These are phyloP conservation scores for Leccinum pachyderme DNA, from an alignment of 1,284 basidiomycete genomes.

Conservation along the genomic window DNA sequence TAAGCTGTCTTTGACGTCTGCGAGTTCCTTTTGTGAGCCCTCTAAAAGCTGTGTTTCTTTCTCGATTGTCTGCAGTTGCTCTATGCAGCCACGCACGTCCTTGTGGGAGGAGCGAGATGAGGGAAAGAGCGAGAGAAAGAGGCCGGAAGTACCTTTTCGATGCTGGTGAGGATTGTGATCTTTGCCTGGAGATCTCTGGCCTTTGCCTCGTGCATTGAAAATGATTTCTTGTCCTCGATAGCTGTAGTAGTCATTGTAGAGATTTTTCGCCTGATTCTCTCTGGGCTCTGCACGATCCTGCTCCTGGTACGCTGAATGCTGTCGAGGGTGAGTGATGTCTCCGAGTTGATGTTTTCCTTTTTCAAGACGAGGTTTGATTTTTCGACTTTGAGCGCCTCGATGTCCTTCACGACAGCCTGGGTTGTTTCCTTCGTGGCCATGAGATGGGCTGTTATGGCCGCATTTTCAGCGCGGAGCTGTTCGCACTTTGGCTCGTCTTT, in stretches of 20 bases:
- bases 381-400: constrained; percentile 68
- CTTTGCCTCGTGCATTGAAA: constrained; percentile 65
- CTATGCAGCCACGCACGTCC: constrained; percentile 67
- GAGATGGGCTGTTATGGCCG: constrained; percentile 59
- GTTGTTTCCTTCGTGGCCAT: constrained; percentile 68
- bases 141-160: constrained; percentile 72
- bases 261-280: constrained; percentile 80
- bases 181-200: constrained; percentile 75
- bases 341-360: constrained; percentile 62
- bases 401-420: constrained; percentile 51
- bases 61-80: constrained; percentile 70
- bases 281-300: constrained; percentile 84
- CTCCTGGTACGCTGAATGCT: constrained; percentile 58
- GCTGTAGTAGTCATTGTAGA: constrained; percentile 63
- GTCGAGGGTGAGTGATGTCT: constrained; percentile 57
- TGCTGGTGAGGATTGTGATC: constrained; percentile 62
- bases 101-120: constrained; percentile 24
- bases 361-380: constrained; percentile 55
- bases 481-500: constrained; percentile 72
- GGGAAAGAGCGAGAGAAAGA: background rate
- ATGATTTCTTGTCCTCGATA: constrained; percentile 58
- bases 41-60: constrained; percentile 65
- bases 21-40: constrained; percentile 58
- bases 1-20: constrained; percentile 61
- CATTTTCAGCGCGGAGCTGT: constrained; percentile 59